Evolutionary conservation across 2,329 filamentous ascomycete species (phyloP), one percentile per base, ranked within the genome.

Genomic region (Monosporascus sp.): DNA sequence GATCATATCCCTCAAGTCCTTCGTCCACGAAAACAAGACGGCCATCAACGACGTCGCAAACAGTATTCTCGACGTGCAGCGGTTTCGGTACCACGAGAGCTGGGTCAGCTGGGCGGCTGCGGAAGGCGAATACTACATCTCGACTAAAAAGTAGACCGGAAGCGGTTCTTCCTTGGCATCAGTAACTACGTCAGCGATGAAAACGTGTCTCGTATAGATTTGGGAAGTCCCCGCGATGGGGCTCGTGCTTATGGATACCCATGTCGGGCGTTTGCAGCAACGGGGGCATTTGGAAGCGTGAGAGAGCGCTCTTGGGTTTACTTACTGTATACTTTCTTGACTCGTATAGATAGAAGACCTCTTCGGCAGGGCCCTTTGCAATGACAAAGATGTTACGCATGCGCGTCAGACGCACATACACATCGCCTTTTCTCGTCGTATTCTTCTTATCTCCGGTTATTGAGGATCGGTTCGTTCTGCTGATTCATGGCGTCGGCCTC

Each of bases 51-150:
- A 95, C 61, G 89, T 92, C 49, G 88, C 88, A 15, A 68, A 61
- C 60, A 94, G 91, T 59, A 82, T 95, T 54, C 81, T 97, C 49
- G 82, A 88, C 38, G 90, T 94, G 57, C 81, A 89, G 67, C 77
- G 86, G 56, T 73, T 74, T 54, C 75, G 72, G 39, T 84, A 83
- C 58, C 78, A 80, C 41, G 84, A 87, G 63, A 78, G 77, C 14
- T 94, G 89, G 67, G 94, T 99, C 59, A 96, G 91, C 72, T 99
- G 94, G 94, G 93, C 89, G 15, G 87, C 88, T 60, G 83, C 86
- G 50, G 86, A 86, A 25, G 93, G 93, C 27, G 82, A 85, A 52
- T 99, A 94, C 72, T 97, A 88, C 67, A 88, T 97, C 66, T 91
- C 93, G 53, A 91, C 82, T 14, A 89, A 90, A 71, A 90, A 90